Evolutionary conservation across 2,329 filamentous ascomycete genomes (phyloP).

Genomic region (Pyrenochaeta sp.): DNA sequence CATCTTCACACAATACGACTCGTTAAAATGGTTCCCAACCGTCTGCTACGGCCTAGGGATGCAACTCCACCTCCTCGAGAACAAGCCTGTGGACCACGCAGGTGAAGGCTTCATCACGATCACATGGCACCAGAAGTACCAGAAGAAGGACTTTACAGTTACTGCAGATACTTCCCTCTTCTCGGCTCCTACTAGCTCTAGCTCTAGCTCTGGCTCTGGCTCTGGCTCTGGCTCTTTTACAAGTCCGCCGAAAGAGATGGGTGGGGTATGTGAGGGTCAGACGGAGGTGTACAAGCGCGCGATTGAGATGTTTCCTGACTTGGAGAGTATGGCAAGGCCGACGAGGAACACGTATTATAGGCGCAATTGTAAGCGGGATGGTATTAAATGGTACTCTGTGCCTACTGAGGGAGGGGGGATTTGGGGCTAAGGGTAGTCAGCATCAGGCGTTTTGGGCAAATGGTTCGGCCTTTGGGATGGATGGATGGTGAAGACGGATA

Average conservation of each 20-base stretch:
- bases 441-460: no score
- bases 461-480: no score
- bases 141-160: constrained; percentile 20
- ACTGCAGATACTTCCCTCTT: background rate
- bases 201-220: background rate
- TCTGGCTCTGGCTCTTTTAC: no score
- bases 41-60: constrained; percentile 26
- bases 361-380: background rate
- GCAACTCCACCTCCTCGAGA: constrained; percentile 19
- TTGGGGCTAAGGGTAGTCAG: background rate
- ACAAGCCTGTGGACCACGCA: background rate
- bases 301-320: background rate
- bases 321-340: background rate
- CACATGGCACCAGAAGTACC: constrained; percentile 28
- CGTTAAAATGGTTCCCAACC: constrained; percentile 22
- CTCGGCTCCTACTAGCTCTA: background rate
- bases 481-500: background rate
- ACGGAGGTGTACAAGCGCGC: background rate
- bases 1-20: constrained; percentile 14
- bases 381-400: background rate
- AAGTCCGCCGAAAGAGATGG: no score
- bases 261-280: background rate
- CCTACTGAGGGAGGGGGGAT: background rate
- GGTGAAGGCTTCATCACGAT: background rate
- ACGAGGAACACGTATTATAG: background rate